Conservation (phyloP, 768 basidiomycete species). For the Agaricus sinodeliciosus region DNA sequence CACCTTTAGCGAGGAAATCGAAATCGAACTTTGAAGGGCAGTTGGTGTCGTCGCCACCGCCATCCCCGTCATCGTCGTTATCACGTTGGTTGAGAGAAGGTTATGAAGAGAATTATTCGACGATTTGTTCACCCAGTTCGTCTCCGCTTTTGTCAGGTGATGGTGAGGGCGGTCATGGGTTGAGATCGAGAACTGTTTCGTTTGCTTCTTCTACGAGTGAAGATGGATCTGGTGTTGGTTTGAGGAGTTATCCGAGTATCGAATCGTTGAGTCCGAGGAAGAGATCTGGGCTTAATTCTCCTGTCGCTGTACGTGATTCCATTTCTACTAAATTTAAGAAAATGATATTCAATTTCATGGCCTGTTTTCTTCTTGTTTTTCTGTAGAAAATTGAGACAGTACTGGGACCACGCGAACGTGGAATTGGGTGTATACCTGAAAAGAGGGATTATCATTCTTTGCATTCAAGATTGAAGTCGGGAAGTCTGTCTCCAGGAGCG, state of each 20-base stretch:
- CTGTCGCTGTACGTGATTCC: constrained; percentile 1
- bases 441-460: constrained; percentile 1
- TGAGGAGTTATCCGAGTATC: not conserved
- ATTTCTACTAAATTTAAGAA: not conserved
- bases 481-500: not conserved
- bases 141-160: not conserved
- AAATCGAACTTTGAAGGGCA: too few relatives aligned
- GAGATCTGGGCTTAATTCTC: not conserved
- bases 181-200: too few relatives aligned
- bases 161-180: too few relatives aligned
- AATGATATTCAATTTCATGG: not conserved
- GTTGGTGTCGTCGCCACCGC: not conserved
- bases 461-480: not conserved
- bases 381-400: constrained; percentile 1
- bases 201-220: not conserved
- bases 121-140: not conserved
- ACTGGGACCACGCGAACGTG: not conserved
- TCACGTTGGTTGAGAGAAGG: not conserved
- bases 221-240: not conserved
- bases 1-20: too few relatives aligned
- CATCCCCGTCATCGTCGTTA: not conserved
- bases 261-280: not conserved
- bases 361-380: too few relatives aligned
- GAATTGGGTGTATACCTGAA: not conserved
- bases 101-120: constrained; percentile 2